Base-by-base conservation (phyloP, 306 rosid genomes). In the Herpetospermum pedunculosum region DNA sequence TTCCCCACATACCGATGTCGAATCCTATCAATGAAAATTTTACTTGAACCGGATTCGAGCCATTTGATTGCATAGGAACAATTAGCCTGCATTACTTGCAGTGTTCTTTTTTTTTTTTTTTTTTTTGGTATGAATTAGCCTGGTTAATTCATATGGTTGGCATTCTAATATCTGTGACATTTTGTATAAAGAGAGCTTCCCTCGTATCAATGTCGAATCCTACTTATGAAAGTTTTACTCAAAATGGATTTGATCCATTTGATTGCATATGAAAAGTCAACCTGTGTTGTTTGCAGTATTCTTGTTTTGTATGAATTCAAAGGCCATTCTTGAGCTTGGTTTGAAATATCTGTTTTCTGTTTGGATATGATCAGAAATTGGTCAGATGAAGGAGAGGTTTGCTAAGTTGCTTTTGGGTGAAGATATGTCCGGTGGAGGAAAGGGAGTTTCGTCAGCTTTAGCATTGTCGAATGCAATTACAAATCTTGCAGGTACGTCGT, bases 391-490 rank as follows among this genome's bases (percentile, higher is more conserved):
- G 84, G 99, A 95, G 90, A 86, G 90, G 85, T 95, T 91, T 77
- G 80, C 99, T 63, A 95, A 95, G 74, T 78, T 95, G 70, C 88
- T 95, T 53, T 80, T 95, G 80, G 99, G 99, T 14, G 99, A 95
- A 74, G 99, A 95, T 70, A 95, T 95, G 99, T 95, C 99, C 2
- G 99, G 99, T 41, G 99, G 99, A 79, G 99, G 99, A 52, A 89
- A 89, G 75, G 97, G 99, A 50, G 99, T 95, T 83, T 88, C 99
- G 0, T 91, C 99, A 19, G 96, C 99, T 73, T 80, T 95, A 75
- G 99, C 99, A 47, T 81, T 95, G 87, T 95, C 99, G n/a, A 95
- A 95, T 80, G 97, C 99, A 75, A 83, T 95, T 44, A 95, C 99
- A 52, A 95, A 95, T 76, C 97, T 89, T 78, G 97, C 99, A 14